Evolutionary conservation across 1,284 basidiomycete genomes (phyloP).

Genomic region (Ustilago curta): DNA sequence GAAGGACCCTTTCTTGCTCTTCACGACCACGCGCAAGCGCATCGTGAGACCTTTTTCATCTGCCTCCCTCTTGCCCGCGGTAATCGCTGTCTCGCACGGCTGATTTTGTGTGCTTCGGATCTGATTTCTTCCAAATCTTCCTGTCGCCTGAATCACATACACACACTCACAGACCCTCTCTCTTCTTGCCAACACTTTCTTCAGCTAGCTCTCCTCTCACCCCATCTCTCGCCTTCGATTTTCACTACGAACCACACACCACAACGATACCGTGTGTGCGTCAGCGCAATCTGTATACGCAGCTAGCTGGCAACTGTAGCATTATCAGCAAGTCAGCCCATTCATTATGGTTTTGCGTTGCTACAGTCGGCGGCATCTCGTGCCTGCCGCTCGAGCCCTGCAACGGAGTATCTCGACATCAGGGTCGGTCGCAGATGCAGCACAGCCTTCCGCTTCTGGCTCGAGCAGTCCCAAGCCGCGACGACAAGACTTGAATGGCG

Average conservation of each 20-base stretch:
- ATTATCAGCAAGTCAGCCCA: background rate
- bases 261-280: background rate
- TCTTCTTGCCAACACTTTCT: background rate
- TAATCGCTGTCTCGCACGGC: conserved; percentile 15
- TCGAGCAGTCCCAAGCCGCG: background rate
- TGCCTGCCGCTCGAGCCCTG: conserved; percentile 25
- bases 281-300: background rate
- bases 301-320: background rate
- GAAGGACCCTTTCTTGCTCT: background rate
- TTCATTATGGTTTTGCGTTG: conserved; percentile 43
- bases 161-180: too few relatives aligned
- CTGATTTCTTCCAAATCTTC: conserved; percentile 19
- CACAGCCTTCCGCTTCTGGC: background rate
- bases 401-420: conserved; percentile 13
- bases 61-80: background rate
- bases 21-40: background rate
- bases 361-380: conserved; percentile 41
- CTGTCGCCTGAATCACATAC: background rate
- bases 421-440: background rate
- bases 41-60: background rate
- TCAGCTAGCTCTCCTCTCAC: background rate
- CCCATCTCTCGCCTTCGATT: background rate
- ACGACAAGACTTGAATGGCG: background rate
- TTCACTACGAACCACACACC: background rate
- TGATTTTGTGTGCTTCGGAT: background rate